Percentiles rank a stretch among this genome's conserved stretches.
Evolutionary conservation across 2,329 filamentous ascomycete genomes (phyloP).

Genomic region (Elsinoe arachidis): DNA sequence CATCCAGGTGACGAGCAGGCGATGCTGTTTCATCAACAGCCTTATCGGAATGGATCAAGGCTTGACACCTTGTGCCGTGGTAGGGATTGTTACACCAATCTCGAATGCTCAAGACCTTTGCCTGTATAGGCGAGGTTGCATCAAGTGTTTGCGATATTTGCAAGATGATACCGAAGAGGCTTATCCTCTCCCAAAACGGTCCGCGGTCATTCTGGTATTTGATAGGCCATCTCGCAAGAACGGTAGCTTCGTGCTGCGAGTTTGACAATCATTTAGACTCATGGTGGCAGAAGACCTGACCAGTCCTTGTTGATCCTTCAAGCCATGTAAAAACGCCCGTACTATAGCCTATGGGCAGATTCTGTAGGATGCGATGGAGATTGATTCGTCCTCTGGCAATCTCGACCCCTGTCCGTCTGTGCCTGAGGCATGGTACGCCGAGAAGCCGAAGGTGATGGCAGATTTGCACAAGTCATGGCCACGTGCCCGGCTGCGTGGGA

Average conservation of each 20-base stretch:
- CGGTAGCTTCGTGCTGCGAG: background rate
- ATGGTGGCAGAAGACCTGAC: slow-evolving; percentile 6
- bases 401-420: background rate
- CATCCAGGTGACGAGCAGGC: background rate
- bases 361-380: background rate
- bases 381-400: background rate
- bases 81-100: background rate
- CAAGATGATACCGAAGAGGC: background rate
- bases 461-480: slow-evolving; percentile 1
- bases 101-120: background rate
- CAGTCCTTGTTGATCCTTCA: slow-evolving; percentile 10
- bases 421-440: slow-evolving; percentile 8
- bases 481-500: slow-evolving; percentile 3
- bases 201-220: background rate
- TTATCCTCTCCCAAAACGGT: slow-evolving; percentile 7
- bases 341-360: background rate
- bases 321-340: background rate
- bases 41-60: background rate
- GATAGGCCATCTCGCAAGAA: background rate
- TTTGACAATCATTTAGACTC: background rate
- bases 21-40: background rate
- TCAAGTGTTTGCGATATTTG: background rate
- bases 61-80: background rate
- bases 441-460: background rate
- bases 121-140: background rate